phyloP scores from a whole-genome alignment of 495 filamentous ascomycete genomes.

The Penicillium simplicissimum region DNA sequence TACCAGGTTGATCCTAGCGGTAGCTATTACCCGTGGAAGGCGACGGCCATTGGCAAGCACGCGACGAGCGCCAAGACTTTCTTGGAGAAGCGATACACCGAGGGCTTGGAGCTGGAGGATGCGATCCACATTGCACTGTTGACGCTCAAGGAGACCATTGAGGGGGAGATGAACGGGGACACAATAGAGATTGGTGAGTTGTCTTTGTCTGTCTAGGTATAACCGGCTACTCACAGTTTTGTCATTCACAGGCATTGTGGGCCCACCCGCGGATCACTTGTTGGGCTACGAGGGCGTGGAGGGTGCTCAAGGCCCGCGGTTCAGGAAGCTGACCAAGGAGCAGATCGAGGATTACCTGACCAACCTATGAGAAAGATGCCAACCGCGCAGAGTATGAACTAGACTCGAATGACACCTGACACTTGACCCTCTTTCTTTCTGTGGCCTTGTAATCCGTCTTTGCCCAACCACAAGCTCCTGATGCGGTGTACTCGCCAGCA shows the following conservation, averaged over 20 bases:
- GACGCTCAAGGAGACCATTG: conserved; percentile 98
- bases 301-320: conserved; percentile 84
- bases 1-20: conserved; percentile 98
- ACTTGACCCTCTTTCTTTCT: conserved; percentile 8
- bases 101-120: conserved; percentile 96
- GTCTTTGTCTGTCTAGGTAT: background rate
- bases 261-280: conserved; percentile 87
- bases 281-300: conserved; percentile 92
- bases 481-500: background rate
- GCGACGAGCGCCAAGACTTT: conserved; percentile 98
- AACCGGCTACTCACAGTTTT: conserved; percentile 8
- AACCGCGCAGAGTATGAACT: conserved; percentile 16
- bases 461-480: no score
- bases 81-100: conserved; percentile 96
- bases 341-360: conserved; percentile 99
- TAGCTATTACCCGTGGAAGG: conserved; percentile 99
- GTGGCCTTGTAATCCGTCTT: background rate
- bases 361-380: conserved; percentile 65
- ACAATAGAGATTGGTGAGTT: conserved; percentile 94
- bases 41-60: conserved; percentile 97
- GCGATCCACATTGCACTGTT: conserved; percentile 97
- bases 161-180: conserved; percentile 98
- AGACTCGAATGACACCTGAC: conserved; percentile 25
- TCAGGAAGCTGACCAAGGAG: conserved; percentile 93
- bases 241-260: conserved; percentile 73